Evolutionary conservation across 2,329 filamentous ascomycete genomes (phyloP), one percentile per base, ranked within the genome.

Genomic region (Penicillium verrucosum): DNA sequence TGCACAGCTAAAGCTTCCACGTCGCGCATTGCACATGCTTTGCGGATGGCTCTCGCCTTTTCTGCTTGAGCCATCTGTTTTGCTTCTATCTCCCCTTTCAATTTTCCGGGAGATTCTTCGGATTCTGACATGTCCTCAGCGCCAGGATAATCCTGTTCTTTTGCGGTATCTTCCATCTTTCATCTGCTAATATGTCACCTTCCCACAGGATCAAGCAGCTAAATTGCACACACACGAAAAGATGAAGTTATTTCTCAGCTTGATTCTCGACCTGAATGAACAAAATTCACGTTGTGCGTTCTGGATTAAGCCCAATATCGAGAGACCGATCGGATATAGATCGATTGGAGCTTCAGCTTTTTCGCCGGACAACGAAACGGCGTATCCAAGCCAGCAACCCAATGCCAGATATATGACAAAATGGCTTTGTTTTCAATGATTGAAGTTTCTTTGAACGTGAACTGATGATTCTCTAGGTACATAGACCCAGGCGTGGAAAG

Each of bases 11-110:
- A 78, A 42, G 75, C 74, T 36, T 79, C 73, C 36, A 88, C 72
- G 68, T 90, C 82, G 50, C 73, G 78, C 67, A 75, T 75, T 60
- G 75, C 77, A 75, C 87, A 90, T 30, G 88, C 88, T 43, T 81
- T 77, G 21, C 81, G 72, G 46, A 88, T 86, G 69, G 50, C 75
- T 68, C 59, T 73, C 71, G 67, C 84, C 79, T 75, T 76, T 50
- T 66, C 63, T 9, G 56, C 42, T 56, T 56, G 51, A 27, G 43
- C 50, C n/a, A 49, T 43, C 34, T 58, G 30, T 11, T 57, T 41
- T 25, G 36, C 25, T 18, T 45, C 45, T 44, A 56, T 44, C 6
- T 43, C 16, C n/a, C 3, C 6, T 10, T 29, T 7, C 1, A 8
- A 29, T 1, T 16, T 11, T 9, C 11, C 16, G 4, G 3, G 2